Evolutionary conservation across 2,329 filamentous ascomycete species (phyloP).

Genomic region (Alternaria gansuensis): DNA sequence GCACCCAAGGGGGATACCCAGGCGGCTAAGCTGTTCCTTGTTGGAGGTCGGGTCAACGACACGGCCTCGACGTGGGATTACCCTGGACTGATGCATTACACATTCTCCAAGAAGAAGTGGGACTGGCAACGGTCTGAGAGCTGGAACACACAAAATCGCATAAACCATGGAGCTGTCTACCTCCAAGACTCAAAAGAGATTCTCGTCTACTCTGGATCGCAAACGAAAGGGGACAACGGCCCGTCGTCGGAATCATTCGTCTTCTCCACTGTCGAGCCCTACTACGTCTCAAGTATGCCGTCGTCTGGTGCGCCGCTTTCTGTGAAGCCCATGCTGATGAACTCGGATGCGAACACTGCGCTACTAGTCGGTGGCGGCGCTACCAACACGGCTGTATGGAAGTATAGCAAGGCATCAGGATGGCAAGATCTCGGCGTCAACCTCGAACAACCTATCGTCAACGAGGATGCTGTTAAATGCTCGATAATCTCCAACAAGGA

Average conservation of each 20-base stretch:
- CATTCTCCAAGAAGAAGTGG: conserved; percentile 67
- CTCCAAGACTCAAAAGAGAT: conserved; percentile 75
- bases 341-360: conserved; percentile 75
- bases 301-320: conserved; percentile 65
- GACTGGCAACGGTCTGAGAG: conserved; percentile 62
- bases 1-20: conserved; percentile 65
- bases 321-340: conserved; percentile 74
- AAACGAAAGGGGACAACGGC: conserved; percentile 63
- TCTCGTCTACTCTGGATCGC: conserved; percentile 80
- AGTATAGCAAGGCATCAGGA: conserved; percentile 69
- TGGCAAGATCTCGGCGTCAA: conserved; percentile 75
- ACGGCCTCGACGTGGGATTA: conserved; percentile 62
- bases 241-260: conserved; percentile 79
- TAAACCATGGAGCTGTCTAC: conserved; percentile 79
- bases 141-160: conserved; percentile 70
- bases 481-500: conserved; percentile 76
- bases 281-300: conserved; percentile 65
- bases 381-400: conserved; percentile 73
- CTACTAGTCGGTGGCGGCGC: conserved; percentile 77
- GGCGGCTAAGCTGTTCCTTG: conserved; percentile 75
- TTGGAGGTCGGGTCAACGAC: conserved; percentile 70
- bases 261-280: conserved; percentile 72
- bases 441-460: conserved; percentile 68
- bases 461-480: conserved; percentile 68
- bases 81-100: conserved; percentile 76